Evolutionary conservation across 768 basidiomycete genomes (phyloP).

Genomic region (Calocybe gangraenosa): DNA sequence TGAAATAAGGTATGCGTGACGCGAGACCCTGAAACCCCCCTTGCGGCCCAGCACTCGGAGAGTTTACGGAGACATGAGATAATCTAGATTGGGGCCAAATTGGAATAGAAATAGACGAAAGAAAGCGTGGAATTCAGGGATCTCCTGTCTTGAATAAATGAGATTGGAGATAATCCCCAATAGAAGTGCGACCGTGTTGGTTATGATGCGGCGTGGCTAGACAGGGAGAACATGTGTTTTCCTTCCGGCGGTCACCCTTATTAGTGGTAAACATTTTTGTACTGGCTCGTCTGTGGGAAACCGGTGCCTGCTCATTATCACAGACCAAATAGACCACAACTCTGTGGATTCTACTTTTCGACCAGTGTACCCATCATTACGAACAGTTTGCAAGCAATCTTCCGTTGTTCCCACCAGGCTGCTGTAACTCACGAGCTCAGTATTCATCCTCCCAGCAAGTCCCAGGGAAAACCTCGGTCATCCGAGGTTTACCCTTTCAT

Average conservation of each 20-base stretch:
- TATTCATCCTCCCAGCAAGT: conserved; percentile 8
- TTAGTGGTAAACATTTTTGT: conserved; percentile 1
- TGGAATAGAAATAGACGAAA: conserved; percentile 13
- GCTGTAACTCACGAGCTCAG: neutral
- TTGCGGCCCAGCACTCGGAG: conserved; percentile 26
- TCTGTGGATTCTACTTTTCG: no score
- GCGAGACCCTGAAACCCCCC: conserved; percentile 24
- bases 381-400: conserved; percentile 3
- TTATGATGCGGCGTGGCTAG: no score
- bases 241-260: conserved; percentile 11
- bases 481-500: conserved; percentile 26
- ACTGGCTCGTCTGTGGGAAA: conserved; percentile 5
- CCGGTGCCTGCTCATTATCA: conserved; percentile 3
- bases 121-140: conserved; percentile 7
- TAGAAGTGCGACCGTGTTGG: conserved; percentile 1
- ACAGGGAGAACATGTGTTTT: conserved; percentile 6
- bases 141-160: conserved; percentile 1
- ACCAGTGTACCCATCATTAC: no score
- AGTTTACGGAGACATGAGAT: conserved; percentile 33
- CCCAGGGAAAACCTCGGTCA: conserved; percentile 22
- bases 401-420: neutral
- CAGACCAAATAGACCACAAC: conserved; percentile 6
- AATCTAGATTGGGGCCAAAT: conserved; percentile 14
- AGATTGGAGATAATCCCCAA: conserved; percentile 8
- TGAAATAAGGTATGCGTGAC: conserved; percentile 24